Evolutionary conservation across 108 stramenopile species (phyloP), one percentile per base, ranked within the genome.

Genomic region (Aurantiochytrium sp.): DNA sequence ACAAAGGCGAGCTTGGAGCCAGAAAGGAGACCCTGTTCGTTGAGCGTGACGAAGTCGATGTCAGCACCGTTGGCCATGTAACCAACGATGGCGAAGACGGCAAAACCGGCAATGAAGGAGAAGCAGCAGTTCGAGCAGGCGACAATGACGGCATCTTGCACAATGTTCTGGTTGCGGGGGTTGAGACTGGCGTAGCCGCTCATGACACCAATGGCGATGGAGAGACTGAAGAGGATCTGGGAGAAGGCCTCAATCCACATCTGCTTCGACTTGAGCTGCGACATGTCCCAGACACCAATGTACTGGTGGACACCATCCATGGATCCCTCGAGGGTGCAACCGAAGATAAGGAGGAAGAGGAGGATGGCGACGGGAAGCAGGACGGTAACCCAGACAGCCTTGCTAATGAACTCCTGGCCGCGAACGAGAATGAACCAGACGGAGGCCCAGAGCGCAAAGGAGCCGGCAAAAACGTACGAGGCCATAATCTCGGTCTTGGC

Each of bases 191-290:
- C 76, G 53, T 53, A 87, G 57, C 53, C 89, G 44, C 19, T 73
- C 72, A 87, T 87, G 25, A 57, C 51, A 72, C 89, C 89, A 14
- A 44, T 83, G 72, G 59, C 71, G 6, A 87, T 16, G 25, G 35
- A 28, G 19, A 89, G 89, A 28, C 35, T 43, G 6, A 72, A 89
- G 53, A 89, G 16, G 19, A 89, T 76, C 89, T 89, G 89, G 43
- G 28, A 44, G 69, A 49, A 72, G n/a, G 89, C 89, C n/a, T 83
- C 89, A n/a, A 59, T 23, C 89, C 89, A 89, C 69, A 72, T 47
- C 47, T 72, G 6, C 19, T 18, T 25, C 19, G 0, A 0, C 28
- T 5, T 10, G 35, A 89, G 89, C 47, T 49, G 44, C 5, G 6
- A 5, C 72, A 49, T 72, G 55, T 58, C 53, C 76, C 76, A 83